Percentiles rank a stretch among this genome's conserved stretches.
phyloP scores from a whole-genome alignment of 371 early-diverging fungal species.

The Circinella umbellata region DNA sequence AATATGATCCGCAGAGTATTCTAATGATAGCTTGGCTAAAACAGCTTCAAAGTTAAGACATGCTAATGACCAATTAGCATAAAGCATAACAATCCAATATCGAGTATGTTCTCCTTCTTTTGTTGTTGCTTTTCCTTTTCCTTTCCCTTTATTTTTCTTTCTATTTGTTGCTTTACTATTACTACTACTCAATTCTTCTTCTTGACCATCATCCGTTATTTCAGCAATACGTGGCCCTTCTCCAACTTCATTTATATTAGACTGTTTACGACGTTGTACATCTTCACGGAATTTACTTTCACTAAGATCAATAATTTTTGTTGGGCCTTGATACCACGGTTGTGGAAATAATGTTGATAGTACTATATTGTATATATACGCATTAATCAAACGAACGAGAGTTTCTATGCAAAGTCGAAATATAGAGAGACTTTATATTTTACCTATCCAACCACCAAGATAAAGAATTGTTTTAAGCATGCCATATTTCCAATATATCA shows the following conservation, averaged over 20 bases:
- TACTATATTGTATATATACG: slow-evolving; percentile 24
- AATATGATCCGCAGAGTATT: slow-evolving; percentile 40
- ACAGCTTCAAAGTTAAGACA: slow-evolving; percentile 59
- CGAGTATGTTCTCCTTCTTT: slow-evolving; percentile 10
- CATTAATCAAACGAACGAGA: neutral
- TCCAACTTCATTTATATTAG: neutral
- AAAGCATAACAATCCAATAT: slow-evolving; percentile 56
- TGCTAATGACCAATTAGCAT: slow-evolving; percentile 56
- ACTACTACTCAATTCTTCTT: neutral
- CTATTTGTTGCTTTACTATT: neutral
- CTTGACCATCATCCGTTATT: slow-evolving; percentile 18
- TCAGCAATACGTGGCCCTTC: slow-evolving; percentile 37
- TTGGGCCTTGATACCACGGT: slow-evolving; percentile 65
- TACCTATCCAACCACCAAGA: slow-evolving; percentile 54
- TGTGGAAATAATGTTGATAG: slow-evolving; percentile 60
- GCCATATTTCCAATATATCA: slow-evolving; percentile 45
- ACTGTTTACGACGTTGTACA: slow-evolving; percentile 3
- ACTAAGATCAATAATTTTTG: slow-evolving; percentile 46
- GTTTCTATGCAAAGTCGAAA: too few relatives aligned
- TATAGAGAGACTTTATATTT: neutral
- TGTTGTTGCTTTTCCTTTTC: slow-evolving; percentile 10
- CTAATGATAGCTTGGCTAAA: slow-evolving; percentile 46
- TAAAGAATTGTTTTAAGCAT: slow-evolving; percentile 44
- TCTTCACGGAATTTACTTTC: slow-evolving; percentile 27
- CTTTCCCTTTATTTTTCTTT: slow-evolving; percentile 5